A percentile compares a stretch with the other conserved stretches of the same genome.
Conservation (phyloP, 352 stramenopile species). For the Phytopythium mirpurense region DNA sequence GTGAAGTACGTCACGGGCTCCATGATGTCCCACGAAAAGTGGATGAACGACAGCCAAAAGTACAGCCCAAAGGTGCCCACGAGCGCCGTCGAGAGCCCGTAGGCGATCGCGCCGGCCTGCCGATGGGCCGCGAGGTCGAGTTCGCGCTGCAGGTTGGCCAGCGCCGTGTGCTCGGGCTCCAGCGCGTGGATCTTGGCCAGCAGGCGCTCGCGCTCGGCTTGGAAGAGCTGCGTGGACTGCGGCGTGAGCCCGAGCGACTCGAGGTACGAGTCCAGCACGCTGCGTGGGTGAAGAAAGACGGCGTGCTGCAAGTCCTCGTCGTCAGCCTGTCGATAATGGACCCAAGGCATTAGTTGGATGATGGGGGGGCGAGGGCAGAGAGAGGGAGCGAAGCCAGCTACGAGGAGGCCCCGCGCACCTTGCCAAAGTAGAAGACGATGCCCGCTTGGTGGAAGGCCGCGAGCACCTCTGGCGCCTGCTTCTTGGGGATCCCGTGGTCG, state of each 20-base stretch:
- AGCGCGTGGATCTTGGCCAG: constrained; percentile 62
- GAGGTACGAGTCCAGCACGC: constrained; percentile 74
- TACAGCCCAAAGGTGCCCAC: constrained; percentile 80
- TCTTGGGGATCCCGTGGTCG: constrained; percentile 78
- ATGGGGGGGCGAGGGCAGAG: too few species aligned
- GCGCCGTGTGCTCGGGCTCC: constrained; percentile 61
- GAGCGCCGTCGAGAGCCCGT: constrained; percentile 51
- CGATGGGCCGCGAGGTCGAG: constrained; percentile 53
- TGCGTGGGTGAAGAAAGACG: constrained; percentile 78
- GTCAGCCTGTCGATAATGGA: constrained; percentile 28
- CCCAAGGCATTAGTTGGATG: too few species aligned
- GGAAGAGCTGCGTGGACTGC: constrained; percentile 62
- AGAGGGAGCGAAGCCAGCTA: background rate
- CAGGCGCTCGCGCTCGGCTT: constrained; percentile 52
- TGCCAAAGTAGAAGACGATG: constrained; percentile 78
- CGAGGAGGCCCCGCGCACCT: constrained; percentile 5
- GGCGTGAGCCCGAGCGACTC: constrained; percentile 70
- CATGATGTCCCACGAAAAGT: constrained; percentile 91
- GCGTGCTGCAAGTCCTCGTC: constrained; percentile 70
- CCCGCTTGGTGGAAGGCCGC: constrained; percentile 72
- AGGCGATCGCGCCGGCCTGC: constrained; percentile 52
- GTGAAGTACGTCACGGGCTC: constrained; percentile 89
- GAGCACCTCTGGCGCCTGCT: constrained; percentile 71
- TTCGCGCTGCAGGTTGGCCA: constrained; percentile 57
- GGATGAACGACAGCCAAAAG: constrained; percentile 86